Base-by-base conservation (phyloP, 305 asterid species). In the Fraxinus velutina region DNA sequence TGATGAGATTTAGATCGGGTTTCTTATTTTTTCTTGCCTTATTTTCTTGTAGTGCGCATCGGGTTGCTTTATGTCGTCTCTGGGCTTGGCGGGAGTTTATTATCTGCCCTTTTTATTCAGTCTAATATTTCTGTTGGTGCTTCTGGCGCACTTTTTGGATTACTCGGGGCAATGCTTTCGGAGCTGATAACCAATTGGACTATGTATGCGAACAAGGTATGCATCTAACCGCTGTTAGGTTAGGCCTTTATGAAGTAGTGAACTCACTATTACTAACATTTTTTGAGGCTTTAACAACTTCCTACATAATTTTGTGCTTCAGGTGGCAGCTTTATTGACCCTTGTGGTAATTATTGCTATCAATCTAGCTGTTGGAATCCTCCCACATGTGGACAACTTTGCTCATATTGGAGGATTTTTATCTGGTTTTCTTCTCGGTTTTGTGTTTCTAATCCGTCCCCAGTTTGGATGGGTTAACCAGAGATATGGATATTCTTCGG, bases 331-430 rank as follows among this genome's bases (percentile, higher is more conserved):
- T 37, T 75, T 90, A 29, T 24, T 88, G 78, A 90, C 92, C 57
- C 94, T 90, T 44, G 84, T 90, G 82, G 30, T 90, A 55, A 90
- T 90, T 24, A 88, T 90, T 21, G 89, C 66, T 60, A 80, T 90
- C 83, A 88, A 90, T 75, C 81, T 89, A 50, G 91, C 92, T 0
- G 90, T 90, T 32, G 93, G 93, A 70, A 84, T 89, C 80, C 93
- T 90, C 79, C 93, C 93, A 50, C 93, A 90, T 57, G 90, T 90
- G 29, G 93, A 90, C 82, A 90, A 90, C 85, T 90, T 90, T 42
- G 93, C 93, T 81, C 92, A 89, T 75, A 81, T 89, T 36, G 93
- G 93, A 80, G 93, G 93, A n/a, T 90, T 90, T 79, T 21, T 89
- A 71, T 85, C 92, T 29, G 94, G 93, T 5, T 88, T 89, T 80